Conservation (phyloP, 805 yeast species). For the Wickerhamiella cacticola region DNA sequence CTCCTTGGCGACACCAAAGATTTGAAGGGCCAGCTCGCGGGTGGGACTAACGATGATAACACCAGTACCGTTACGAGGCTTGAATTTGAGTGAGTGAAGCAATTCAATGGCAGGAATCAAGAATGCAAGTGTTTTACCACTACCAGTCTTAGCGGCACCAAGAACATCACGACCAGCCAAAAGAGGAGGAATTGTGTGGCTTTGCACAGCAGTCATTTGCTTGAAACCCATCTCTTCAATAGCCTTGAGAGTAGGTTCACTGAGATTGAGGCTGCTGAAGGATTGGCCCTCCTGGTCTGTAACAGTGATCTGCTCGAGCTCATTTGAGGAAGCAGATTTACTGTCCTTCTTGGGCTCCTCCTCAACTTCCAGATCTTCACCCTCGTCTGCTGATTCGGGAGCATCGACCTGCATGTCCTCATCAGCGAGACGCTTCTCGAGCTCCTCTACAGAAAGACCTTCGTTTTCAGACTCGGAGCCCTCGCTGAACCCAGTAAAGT, state of each 20-base stretch:
- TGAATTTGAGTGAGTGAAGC: conserved; percentile 78
- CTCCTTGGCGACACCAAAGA: conserved; percentile 95
- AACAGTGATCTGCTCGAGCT: conserved; percentile 14
- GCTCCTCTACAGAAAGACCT: conserved; percentile 20
- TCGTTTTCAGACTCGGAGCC: conserved; percentile 9
- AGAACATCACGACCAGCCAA: conserved; percentile 93
- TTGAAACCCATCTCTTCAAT: conserved; percentile 81
- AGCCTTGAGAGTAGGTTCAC: conserved; percentile 72
- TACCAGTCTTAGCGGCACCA: conserved; percentile 99
- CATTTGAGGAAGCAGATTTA: conserved; percentile 9
- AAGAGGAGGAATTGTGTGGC: conserved; percentile 91
- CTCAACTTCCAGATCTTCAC: conserved; percentile 26
- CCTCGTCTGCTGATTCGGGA: conserved; percentile 22
- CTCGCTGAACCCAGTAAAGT: not conserved
- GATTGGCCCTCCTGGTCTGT: conserved; percentile 20
- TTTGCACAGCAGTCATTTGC: conserved; percentile 88
- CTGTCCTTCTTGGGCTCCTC: conserved; percentile 14
- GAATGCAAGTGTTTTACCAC: conserved; percentile 95
- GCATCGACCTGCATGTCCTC: conserved; percentile 22
- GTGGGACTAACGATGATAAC: conserved; percentile 94
- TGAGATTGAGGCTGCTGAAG: conserved; percentile 49
- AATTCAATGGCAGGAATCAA: conserved; percentile 91
- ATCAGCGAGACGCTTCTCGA: conserved; percentile 19
- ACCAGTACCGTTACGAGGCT: conserved; percentile 97
- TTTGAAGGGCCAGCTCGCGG: conserved; percentile 93